A percentile compares a stretch with the other conserved stretches of the same genome.
Conservation (phyloP, 306 rosid species). For the Pterocarpus santalinus region DNA sequence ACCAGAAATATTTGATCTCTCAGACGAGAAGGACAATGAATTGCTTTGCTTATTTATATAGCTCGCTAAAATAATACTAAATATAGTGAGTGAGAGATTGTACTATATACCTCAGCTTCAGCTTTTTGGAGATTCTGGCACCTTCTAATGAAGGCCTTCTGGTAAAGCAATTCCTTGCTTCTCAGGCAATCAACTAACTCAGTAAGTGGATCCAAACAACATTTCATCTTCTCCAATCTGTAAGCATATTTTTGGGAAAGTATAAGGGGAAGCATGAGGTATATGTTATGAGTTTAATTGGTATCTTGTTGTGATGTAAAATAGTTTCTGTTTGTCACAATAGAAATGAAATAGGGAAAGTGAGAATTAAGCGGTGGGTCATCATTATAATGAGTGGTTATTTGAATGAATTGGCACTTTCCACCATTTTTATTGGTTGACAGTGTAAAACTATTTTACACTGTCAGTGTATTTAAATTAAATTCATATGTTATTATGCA, state of each 20-base stretch:
- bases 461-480: too few species aligned
- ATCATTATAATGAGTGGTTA: too few species aligned
- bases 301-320: too few species aligned
- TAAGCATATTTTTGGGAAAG: constrained; percentile 21
- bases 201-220: constrained; percentile 49
- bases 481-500: background rate
- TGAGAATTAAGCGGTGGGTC: too few species aligned
- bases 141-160: constrained; percentile 73
- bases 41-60: background rate
- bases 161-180: constrained; percentile 61
- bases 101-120: constrained; percentile 73
- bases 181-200: constrained; percentile 50
- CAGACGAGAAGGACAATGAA: background rate
- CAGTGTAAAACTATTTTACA: too few species aligned
- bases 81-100: constrained; percentile 11
- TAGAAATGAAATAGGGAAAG: too few species aligned
- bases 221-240: constrained; percentile 74
- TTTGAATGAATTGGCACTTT: too few species aligned
- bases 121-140: constrained; percentile 83
- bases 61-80: constrained; percentile 1
- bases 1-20: too few species aligned
- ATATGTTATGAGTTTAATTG: too few species aligned
- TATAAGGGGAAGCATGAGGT: background rate
- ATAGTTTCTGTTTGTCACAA: too few species aligned
- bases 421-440: too few species aligned